Evolutionary conservation across 208 protist genomes (phyloP), one percentile per base, ranked within the genome.

Genomic region (Crithidia bombi): DNA sequence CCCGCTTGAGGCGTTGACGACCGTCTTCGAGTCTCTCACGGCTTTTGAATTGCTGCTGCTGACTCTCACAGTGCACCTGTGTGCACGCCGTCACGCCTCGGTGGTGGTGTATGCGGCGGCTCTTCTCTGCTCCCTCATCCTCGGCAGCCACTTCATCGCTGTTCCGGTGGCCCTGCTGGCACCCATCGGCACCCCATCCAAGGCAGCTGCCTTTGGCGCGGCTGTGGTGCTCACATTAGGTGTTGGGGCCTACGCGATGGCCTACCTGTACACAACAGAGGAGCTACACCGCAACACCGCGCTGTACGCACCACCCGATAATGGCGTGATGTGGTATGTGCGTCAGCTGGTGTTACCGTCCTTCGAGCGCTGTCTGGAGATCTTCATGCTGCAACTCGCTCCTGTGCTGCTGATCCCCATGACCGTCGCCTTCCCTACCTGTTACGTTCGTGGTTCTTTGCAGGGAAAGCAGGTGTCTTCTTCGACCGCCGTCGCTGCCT

Each of bases 301-400:
- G n/a, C 73, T 92, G n/a, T 88, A 89, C 65, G 69, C 85, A 0
- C 89, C 90, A 15, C 86, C 85, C 12, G 87, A 92, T 57, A 83
- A 85, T 46, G 81, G 83, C 19, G 73, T 83, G 25, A 78, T 86
- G 75, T 93, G 90, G 87, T 92, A 92, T 61, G 85, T 92, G 70
- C 82, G 85, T 6, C 85, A 93, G 71, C 73, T 91, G 33, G 75
- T 87, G 19, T 73, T 91, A 11, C 69, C 82, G 2, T 71, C 70
- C 39, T 92, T 93, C 68, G 63, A 65, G 30, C 72, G 81, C 25
- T 85, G 72, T 35, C 63, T 91, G 32, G 81, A 83, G 41, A 59
- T 85, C 25, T 57, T 89, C 62, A 77, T 76, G 64, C 23, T 86
- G 75, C 79, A 90, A 61, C 47, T 95, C 19, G 83, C 90, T 55